These are phyloP conservation scores for Phytophthora tubulina DNA, from an alignment of 352 stramenopile genomes.

Conservation along the genomic window DNA sequence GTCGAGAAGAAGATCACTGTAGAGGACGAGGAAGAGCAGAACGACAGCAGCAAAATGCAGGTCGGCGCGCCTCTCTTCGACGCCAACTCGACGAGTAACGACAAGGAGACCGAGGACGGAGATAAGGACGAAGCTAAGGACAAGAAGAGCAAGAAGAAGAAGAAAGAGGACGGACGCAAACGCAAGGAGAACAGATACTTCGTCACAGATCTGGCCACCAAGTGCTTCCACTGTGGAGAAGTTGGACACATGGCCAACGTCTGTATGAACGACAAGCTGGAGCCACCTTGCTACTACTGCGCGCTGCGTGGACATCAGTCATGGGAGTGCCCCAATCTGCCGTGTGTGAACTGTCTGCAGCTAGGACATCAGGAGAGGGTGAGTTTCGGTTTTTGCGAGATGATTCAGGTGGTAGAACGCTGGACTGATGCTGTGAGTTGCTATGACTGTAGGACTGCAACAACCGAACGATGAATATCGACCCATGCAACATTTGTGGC, in stretches of 20 bases:
- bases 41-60: conserved; percentile 37
- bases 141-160: conserved; percentile 42
- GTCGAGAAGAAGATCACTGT: conserved; percentile 58
- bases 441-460: conserved; percentile 54
- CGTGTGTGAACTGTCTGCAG: conserved; percentile 73
- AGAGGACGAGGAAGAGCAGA: conserved; percentile 39
- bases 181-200: conserved; percentile 84
- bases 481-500: conserved; percentile 66
- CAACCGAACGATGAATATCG: conserved; percentile 52
- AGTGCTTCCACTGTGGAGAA: conserved; percentile 88
- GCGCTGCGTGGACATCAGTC: conserved; percentile 76
- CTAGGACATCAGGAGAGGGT: conserved; percentile 74
- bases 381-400: conserved; percentile 4
- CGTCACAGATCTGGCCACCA: conserved; percentile 81
- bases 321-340: conserved; percentile 73
- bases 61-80: conserved; percentile 69
- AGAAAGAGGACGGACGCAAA: conserved; percentile 45
- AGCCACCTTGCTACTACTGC: conserved; percentile 85
- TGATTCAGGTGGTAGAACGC: neutral
- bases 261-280: conserved; percentile 79
- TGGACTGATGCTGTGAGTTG: conserved; percentile 7
- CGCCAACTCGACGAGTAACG: conserved; percentile 3
- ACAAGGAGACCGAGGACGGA: conserved; percentile 18
- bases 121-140: conserved; percentile 26
- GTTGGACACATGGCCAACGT: conserved; percentile 81